phyloP scores from a whole-genome alignment of 352 stramenopile species.

The Globisporangium rhizosaccharum region DNA sequence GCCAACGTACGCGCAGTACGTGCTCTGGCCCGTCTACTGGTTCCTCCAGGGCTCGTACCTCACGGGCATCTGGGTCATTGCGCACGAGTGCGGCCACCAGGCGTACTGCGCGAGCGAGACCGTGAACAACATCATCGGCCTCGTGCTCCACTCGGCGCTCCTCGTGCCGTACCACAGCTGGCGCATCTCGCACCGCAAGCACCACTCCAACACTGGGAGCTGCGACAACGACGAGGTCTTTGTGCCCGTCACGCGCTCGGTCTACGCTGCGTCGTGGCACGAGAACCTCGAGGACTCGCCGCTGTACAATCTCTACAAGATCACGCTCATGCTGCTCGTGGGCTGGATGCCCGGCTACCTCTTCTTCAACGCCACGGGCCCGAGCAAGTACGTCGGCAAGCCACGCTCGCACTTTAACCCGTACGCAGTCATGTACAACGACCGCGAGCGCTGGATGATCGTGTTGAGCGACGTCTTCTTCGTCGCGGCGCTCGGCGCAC shows the following conservation, averaged over 20 bases:
- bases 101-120: slow-evolving; percentile 92
- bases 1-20: slow-evolving; percentile 9
- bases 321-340: slow-evolving; percentile 91
- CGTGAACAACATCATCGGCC: slow-evolving; percentile 95
- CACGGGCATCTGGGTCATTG: slow-evolving; percentile 96
- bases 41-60: slow-evolving; percentile 97
- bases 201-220: slow-evolving; percentile 94
- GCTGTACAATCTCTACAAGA: slow-evolving; percentile 93
- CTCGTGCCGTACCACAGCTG: slow-evolving; percentile 99
- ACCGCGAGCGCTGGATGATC: slow-evolving; percentile 92
- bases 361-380: slow-evolving; percentile 92
- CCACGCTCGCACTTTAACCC: slow-evolving; percentile 95
- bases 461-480: slow-evolving; percentile 89
- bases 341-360: slow-evolving; percentile 98
- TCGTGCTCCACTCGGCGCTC: slow-evolving; percentile 95
- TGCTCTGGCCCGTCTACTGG: slow-evolving; percentile 94
- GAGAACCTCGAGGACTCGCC: slow-evolving; percentile 91
- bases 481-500: slow-evolving; percentile 52
- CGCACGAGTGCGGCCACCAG: slow-evolving; percentile 97
- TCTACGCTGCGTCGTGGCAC: slow-evolving; percentile 46
- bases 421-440: slow-evolving; percentile 91
- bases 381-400: slow-evolving; percentile 86
- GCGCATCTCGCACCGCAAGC: slow-evolving; percentile 93
- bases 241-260: slow-evolving; percentile 83
- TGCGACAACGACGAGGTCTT: slow-evolving; percentile 98